A percentile compares a stretch with the other conserved stretches of the same genome.
These are phyloP conservation scores for Echria macrotheca DNA, from an alignment of 495 filamentous ascomycete genomes.

Conservation along the genomic window DNA sequence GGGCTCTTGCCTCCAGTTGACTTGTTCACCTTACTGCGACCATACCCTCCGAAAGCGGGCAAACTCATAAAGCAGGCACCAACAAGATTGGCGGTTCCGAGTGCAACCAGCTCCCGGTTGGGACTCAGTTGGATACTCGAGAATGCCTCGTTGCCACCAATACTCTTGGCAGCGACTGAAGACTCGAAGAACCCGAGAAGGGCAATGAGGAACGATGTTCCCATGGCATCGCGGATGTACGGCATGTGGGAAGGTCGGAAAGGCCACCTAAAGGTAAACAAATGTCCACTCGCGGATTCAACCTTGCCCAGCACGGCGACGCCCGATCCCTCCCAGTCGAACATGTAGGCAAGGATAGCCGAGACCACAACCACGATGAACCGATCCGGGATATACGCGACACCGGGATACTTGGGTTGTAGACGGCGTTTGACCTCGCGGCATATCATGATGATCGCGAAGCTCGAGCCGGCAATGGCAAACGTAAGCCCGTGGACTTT, in stretches of 20 bases:
- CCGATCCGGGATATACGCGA: slow-evolving; percentile 89
- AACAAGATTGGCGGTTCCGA: slow-evolving; percentile 83
- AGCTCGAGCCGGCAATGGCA: slow-evolving; percentile 69
- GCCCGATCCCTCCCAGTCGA: slow-evolving; percentile 74
- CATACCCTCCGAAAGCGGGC: slow-evolving; percentile 94
- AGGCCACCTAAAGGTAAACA: slow-evolving; percentile 82
- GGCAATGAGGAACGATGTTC: slow-evolving; percentile 89
- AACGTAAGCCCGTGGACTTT: slow-evolving; percentile 68
- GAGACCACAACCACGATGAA: slow-evolving; percentile 87
- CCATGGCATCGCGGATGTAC: slow-evolving; percentile 79
- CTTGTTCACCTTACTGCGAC: slow-evolving; percentile 89
- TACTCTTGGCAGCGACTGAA: slow-evolving; percentile 90
- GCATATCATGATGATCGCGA: slow-evolving; percentile 82
- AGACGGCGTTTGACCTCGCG: slow-evolving; percentile 75
- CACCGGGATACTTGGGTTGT: slow-evolving; percentile 70
- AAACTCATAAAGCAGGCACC: slow-evolving; percentile 89
- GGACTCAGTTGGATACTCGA: slow-evolving; percentile 76
- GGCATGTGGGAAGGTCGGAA: slow-evolving; percentile 69
- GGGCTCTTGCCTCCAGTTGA: slow-evolving; percentile 88
- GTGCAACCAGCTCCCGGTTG: slow-evolving; percentile 89
- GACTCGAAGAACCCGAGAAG: slow-evolving; percentile 97
- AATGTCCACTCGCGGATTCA: slow-evolving; percentile 56
- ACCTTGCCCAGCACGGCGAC: slow-evolving; percentile 80
- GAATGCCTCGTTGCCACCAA: slow-evolving; percentile 59
- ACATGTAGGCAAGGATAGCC: slow-evolving; percentile 70